These are phyloP conservation scores for Lachnum nothofagi DNA, from an alignment of 2,329 filamentous ascomycete species.

Conservation along the genomic window DNA sequence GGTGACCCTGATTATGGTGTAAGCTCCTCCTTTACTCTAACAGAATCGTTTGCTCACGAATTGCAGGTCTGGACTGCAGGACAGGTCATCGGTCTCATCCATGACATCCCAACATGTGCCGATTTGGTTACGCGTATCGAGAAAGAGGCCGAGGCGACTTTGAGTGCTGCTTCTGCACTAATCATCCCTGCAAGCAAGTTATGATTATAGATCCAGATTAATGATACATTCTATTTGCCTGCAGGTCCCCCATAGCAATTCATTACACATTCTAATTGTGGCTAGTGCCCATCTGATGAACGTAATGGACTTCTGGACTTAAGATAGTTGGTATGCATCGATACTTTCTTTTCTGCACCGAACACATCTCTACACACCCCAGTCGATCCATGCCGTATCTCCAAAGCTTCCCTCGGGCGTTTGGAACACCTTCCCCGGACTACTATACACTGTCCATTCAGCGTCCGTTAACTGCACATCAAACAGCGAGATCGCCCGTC, in stretches of 20 bases:
- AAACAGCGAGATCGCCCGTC: slow-evolving; percentile 25
- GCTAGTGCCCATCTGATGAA: no score
- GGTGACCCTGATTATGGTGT: slow-evolving; percentile 88
- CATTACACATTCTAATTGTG: neutral
- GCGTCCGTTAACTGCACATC: slow-evolving; percentile 18
- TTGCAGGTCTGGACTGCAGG: slow-evolving; percentile 89
- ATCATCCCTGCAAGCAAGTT: slow-evolving; percentile 53
- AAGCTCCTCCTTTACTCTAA: slow-evolving; percentile 38
- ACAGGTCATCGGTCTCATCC: slow-evolving; percentile 85
- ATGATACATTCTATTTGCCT: neutral
- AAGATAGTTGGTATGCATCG: no score
- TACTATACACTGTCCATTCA: slow-evolving; percentile 17
- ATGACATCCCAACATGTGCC: slow-evolving; percentile 74
- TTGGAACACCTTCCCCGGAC: slow-evolving; percentile 22
- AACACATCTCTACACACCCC: slow-evolving; percentile 9
- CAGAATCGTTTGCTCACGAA: slow-evolving; percentile 8
- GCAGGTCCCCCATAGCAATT: neutral
- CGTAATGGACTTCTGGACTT: no score
- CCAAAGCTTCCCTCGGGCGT: slow-evolving; percentile 20
- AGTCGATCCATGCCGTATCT: slow-evolving; percentile 25
- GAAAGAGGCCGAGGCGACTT: slow-evolving; percentile 64
- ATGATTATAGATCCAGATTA: slow-evolving; percentile 17
- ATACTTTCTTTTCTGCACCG: neutral
- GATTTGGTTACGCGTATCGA: slow-evolving; percentile 68
- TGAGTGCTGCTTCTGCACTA: slow-evolving; percentile 55